phyloP scores from a whole-genome alignment of 1,284 basidiomycete species.

The Cutaneotrichosporon sp. region DNA sequence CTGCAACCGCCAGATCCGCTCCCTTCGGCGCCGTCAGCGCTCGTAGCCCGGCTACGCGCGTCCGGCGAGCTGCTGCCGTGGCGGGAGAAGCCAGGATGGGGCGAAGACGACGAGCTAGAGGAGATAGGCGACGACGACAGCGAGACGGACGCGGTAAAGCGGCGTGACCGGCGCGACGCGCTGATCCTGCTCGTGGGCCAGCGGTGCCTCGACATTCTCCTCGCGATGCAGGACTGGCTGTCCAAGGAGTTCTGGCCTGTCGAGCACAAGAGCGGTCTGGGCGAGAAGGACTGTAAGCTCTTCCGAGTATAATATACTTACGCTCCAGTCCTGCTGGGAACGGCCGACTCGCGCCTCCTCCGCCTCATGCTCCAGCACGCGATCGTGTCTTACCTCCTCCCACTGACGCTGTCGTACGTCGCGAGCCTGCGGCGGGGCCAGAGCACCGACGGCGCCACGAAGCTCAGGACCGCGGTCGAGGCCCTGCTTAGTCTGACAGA shows the following conservation, averaged over 20 bases:
- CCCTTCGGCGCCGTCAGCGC: constrained; percentile 23
- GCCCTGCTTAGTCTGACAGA: constrained; percentile 23
- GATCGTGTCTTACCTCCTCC: constrained; percentile 25
- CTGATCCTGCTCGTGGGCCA: constrained; percentile 11
- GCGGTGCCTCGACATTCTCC: constrained; percentile 28
- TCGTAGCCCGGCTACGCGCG: constrained; percentile 22
- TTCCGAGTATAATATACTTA: background rate
- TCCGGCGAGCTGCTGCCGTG: constrained; percentile 24
- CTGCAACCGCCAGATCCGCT: constrained; percentile 32
- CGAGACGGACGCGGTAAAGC: background rate
- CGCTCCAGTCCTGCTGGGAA: constrained; percentile 32
- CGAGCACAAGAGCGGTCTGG: constrained; percentile 18
- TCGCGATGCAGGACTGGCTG: constrained; percentile 25
- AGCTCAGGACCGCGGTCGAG: background rate
- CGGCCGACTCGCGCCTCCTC: constrained; percentile 31
- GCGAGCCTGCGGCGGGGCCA: constrained; percentile 9
- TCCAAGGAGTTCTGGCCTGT: constrained; percentile 35
- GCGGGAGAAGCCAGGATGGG: constrained; percentile 14
- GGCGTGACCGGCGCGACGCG: constrained; percentile 3
- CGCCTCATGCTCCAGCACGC: constrained; percentile 27
- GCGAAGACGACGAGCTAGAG: constrained; percentile 11
- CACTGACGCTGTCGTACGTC: constrained; percentile 20
- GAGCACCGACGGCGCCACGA: constrained; percentile 1
- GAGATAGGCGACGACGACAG: constrained; percentile 11
- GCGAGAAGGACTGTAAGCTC: constrained; percentile 29